These are phyloP conservation scores for Alternaria viburni DNA, from an alignment of 2,329 filamentous ascomycete species.

Conservation along the genomic window DNA sequence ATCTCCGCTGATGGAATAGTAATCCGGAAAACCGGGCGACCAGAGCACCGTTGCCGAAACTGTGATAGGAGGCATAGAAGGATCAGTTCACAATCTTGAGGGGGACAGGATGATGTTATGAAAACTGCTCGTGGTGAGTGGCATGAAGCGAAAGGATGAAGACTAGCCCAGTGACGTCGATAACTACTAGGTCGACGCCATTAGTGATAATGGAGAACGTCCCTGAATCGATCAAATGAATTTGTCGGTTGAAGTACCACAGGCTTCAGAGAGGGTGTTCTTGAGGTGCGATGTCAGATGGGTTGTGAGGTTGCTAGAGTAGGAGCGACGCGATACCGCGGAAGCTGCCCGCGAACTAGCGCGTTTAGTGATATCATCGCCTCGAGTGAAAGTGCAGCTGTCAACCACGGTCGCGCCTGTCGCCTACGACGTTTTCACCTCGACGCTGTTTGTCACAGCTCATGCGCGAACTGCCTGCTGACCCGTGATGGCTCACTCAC, in stretches of 20 bases:
- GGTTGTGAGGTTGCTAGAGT: not conserved
- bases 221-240: not conserved
- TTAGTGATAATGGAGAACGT: not conserved
- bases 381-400: constrained; percentile 1
- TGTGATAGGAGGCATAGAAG: not conserved
- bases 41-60: not conserved
- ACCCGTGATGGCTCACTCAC: not conserved
- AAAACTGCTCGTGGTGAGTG: not conserved
- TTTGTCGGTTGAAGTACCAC: not conserved
- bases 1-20: not conserved
- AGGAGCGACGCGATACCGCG: constrained; percentile 3
- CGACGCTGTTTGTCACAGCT: not conserved
- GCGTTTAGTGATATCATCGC: constrained; percentile 31
- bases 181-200: not conserved
- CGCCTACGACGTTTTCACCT: not conserved
- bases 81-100: not conserved
- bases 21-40: not conserved
- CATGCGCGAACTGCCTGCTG: not conserved
- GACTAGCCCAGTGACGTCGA: not conserved
- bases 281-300: not conserved
- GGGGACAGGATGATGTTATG: not conserved
- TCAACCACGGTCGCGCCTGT: not conserved
- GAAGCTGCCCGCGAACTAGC: constrained; percentile 26
- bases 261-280: not conserved
- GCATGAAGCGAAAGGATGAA: not conserved